Percentiles rank a stretch among this genome's conserved stretches.
phyloP scores from a whole-genome alignment of 495 filamentous ascomycete species.

The Penicillium verhagenii region DNA sequence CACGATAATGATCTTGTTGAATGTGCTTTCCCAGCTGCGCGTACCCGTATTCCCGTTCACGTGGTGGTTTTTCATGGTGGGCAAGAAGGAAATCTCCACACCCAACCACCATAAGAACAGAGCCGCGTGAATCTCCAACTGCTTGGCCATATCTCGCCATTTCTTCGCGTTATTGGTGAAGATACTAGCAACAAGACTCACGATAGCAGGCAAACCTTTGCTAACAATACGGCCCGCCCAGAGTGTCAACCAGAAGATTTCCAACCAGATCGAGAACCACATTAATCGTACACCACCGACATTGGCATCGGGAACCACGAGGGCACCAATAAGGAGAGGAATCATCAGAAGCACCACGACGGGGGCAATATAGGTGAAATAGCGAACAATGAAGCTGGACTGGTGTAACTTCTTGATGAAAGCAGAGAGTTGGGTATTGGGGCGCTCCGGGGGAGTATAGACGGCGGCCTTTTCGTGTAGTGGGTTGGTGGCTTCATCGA shows the following conservation, averaged over 20 bases:
- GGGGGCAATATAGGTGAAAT: slow-evolving; percentile 83
- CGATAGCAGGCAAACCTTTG: slow-evolving; percentile 66
- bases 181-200: slow-evolving; percentile 67
- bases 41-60: slow-evolving; percentile 52
- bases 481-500: slow-evolving; percentile 73
- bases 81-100: slow-evolving; percentile 63
- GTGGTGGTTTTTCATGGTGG: slow-evolving; percentile 71
- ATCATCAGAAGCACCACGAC: slow-evolving; percentile 71
- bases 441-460: slow-evolving; percentile 68
- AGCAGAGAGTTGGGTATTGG: slow-evolving; percentile 58
- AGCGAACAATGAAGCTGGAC: slow-evolving; percentile 77
- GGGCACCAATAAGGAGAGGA: slow-evolving; percentile 74
- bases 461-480: slow-evolving; percentile 67
- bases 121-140: slow-evolving; percentile 81
- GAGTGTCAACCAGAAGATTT: slow-evolving; percentile 87
- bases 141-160: slow-evolving; percentile 85
- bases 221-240: slow-evolving; percentile 81
- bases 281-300: slow-evolving; percentile 76
- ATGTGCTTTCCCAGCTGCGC: slow-evolving; percentile 67
- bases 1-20: slow-evolving; percentile 85
- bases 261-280: slow-evolving; percentile 95
- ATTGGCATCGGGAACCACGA: slow-evolving; percentile 61
- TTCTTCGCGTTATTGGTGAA: slow-evolving; percentile 90
- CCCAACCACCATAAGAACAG: slow-evolving; percentile 93
- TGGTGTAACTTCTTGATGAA: slow-evolving; percentile 67